Evolutionary conservation across 192 early-diverging fungal genomes (phyloP), one percentile per base, ranked within the genome.

Genomic region (Entomortierella parvispora): DNA sequence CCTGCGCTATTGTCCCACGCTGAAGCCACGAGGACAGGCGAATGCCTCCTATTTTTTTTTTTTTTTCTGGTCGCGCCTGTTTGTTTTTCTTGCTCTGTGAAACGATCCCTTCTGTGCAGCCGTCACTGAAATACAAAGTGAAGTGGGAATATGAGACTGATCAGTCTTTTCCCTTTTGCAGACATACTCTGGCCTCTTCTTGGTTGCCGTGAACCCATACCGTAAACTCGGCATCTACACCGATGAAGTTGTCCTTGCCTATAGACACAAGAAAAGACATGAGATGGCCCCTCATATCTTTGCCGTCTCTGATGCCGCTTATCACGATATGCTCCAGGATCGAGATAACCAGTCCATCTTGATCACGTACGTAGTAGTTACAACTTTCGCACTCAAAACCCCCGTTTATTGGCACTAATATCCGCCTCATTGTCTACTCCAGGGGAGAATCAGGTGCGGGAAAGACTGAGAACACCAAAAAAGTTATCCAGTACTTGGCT

Each of bases 401-500:
- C 12, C 9, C 40, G 32, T n/a, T 12, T 25, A 23, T 78, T 17
- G 54, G 69, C 17, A 49, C 48, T 18, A 8, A 49, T 25, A 49
- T 22, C 44, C 44, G 14, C n/a, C n/a, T 49, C 48, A n/a, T 49
- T 20, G 7, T 12, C 5, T 40, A 60, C 12, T 25, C 40, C 62
- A 94, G 92, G 43, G 98, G 98, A 59, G 98, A 99, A 85, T 97
- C 96, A 29, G 98, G 98, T 49, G 97, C 97, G 7, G 98, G 98
- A 56, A 99, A 99, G 82, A 99, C 98, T 17, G 98, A 99, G 85
- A 99, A 99, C 84, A 99, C 97, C 17, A 99, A 99, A 67, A 97
- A 96, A 59, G 95, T 98, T 37, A 98, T 99, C 65, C 97, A 98
- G 84, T 99, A 98, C 82, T 86, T 99, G 47, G 94, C 97, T 1